These are phyloP conservation scores for Fonsecaea monophora DNA, from an alignment of 2,329 filamentous ascomycete genomes.

Conservation along the genomic window DNA sequence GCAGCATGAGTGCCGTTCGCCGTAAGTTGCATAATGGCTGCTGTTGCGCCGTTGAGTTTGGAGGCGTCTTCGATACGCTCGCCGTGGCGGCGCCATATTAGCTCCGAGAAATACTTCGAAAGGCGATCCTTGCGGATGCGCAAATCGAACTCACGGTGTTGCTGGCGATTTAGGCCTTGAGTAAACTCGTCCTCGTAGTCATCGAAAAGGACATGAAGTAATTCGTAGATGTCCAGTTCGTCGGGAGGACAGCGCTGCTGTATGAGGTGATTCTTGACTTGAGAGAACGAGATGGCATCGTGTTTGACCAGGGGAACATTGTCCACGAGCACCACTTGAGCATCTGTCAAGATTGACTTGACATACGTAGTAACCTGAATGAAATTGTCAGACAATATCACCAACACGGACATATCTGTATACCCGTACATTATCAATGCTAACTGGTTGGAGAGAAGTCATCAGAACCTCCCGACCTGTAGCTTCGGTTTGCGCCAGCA, in stretches of 20 bases:
- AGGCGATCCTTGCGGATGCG: slow-evolving; percentile 58
- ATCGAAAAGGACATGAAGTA: slow-evolving; percentile 85
- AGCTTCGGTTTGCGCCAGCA: slow-evolving; percentile 13
- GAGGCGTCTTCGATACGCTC: slow-evolving; percentile 60
- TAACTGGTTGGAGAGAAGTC: slow-evolving; percentile 28
- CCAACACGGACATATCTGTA: background rate
- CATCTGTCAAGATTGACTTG: slow-evolving; percentile 28
- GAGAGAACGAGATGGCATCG: slow-evolving; percentile 42
- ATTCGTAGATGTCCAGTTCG: slow-evolving; percentile 73
- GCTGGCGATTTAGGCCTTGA: slow-evolving; percentile 48
- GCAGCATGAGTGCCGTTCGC: slow-evolving; percentile 81
- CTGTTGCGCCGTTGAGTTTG: slow-evolving; percentile 76
- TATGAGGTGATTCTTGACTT: slow-evolving; percentile 41
- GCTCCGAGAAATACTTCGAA: slow-evolving; percentile 50
- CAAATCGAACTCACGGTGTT: slow-evolving; percentile 49
- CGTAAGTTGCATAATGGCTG: slow-evolving; percentile 77
- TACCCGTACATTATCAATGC: slow-evolving; percentile 11
- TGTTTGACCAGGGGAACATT: slow-evolving; percentile 63
- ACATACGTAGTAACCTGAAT: slow-evolving; percentile 24
- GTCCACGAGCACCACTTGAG: slow-evolving; percentile 56
- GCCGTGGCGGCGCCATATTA: slow-evolving; percentile 68
- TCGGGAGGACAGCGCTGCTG: slow-evolving; percentile 37
- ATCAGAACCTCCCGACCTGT: slow-evolving; percentile 14
- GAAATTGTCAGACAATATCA: slow-evolving; percentile 12
- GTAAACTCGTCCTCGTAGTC: slow-evolving; percentile 56